Percentiles rank a stretch among this genome's conserved stretches.
Conservation (phyloP, 176 grass and related monocot species). For the Rhynchospora pubera region DNA sequence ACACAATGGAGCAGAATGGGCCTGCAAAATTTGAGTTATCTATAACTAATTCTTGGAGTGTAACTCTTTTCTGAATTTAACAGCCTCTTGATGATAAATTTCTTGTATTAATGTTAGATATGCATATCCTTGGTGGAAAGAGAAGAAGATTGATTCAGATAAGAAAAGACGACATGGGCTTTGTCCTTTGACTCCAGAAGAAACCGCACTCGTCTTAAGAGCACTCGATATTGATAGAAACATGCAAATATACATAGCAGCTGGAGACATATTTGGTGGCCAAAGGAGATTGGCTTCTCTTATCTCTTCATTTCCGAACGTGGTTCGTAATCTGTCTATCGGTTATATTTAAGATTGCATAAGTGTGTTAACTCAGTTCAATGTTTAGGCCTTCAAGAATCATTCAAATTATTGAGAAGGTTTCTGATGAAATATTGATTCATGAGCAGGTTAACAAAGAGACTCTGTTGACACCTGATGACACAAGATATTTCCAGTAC, state of each 20-base stretch:
- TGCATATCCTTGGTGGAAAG: slow-evolving; percentile 98
- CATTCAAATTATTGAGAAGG: background rate
- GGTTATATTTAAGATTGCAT: background rate
- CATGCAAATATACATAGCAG: slow-evolving; percentile 90
- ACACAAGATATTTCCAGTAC: slow-evolving; percentile 89
- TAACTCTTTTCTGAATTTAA: background rate
- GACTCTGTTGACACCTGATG: slow-evolving; percentile 57
- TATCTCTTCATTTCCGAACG: slow-evolving; percentile 67
- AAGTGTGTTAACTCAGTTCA: background rate
- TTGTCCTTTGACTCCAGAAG: slow-evolving; percentile 88
- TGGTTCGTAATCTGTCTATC: slow-evolving; percentile 33
- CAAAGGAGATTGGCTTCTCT: slow-evolving; percentile 62
- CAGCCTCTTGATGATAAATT: background rate
- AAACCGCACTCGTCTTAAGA: slow-evolving; percentile 71
- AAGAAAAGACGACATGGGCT: slow-evolving; percentile 83
- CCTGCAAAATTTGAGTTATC: background rate
- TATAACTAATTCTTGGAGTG: background rate
- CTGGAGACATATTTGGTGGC: slow-evolving; percentile 87
- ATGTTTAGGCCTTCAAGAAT: background rate
- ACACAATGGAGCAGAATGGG: background rate
- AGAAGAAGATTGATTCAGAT: slow-evolving; percentile 79
- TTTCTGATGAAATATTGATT: background rate
- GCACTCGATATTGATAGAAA: slow-evolving; percentile 70
- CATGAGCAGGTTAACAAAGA: slow-evolving; percentile 71
- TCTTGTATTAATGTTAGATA: slow-evolving; percentile 44